A percentile compares a stretch with the other conserved stretches of the same genome.
Evolutionary conservation across 192 early-diverging fungal species (phyloP).

Genomic region (Helicostylum pulchrum): DNA sequence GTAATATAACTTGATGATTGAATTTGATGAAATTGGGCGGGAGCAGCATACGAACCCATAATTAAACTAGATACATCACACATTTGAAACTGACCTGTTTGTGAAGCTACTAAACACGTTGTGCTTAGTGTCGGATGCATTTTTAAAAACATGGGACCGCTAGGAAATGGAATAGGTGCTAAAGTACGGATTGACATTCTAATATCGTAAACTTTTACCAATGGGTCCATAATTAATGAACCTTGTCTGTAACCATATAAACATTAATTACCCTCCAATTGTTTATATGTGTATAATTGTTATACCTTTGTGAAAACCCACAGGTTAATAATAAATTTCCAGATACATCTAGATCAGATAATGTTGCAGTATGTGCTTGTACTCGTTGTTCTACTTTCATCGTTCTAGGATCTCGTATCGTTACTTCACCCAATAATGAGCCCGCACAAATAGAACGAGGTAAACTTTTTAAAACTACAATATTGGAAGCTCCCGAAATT

Average conservation of each 20-base stretch:
- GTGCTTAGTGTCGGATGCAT: constrained; percentile 71
- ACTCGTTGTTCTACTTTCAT: constrained; percentile 60
- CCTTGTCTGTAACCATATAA: constrained; percentile 37
- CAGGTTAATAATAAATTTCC: constrained; percentile 74
- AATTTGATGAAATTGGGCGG: constrained; percentile 53
- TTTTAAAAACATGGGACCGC: constrained; percentile 61
- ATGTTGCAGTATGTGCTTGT: constrained; percentile 71
- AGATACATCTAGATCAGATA: constrained; percentile 73
- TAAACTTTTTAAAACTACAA: constrained; percentile 62
- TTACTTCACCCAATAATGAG: constrained; percentile 59
- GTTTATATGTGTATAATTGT: not conserved
- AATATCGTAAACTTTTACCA: constrained; percentile 84
- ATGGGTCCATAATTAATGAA: constrained; percentile 64
- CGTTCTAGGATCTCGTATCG: constrained; percentile 63
- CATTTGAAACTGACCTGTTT: constrained; percentile 68
- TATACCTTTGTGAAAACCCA: constrained; percentile 66
- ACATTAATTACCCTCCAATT: not conserved
- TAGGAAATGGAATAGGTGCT: constrained; percentile 67
- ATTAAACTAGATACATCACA: constrained; percentile 57
- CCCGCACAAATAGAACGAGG: constrained; percentile 63
- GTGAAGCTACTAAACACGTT: constrained; percentile 61
- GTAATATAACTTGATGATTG: constrained; percentile 63
- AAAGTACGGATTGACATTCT: constrained; percentile 63
- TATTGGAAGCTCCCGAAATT: constrained; percentile 38
- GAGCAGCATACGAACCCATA: constrained; percentile 32